Percentiles rank a stretch among this genome's conserved stretches.
These are phyloP conservation scores for Rhodofomes roseus DNA, from an alignment of 1,284 basidiomycete genomes.

Conservation along the genomic window DNA sequence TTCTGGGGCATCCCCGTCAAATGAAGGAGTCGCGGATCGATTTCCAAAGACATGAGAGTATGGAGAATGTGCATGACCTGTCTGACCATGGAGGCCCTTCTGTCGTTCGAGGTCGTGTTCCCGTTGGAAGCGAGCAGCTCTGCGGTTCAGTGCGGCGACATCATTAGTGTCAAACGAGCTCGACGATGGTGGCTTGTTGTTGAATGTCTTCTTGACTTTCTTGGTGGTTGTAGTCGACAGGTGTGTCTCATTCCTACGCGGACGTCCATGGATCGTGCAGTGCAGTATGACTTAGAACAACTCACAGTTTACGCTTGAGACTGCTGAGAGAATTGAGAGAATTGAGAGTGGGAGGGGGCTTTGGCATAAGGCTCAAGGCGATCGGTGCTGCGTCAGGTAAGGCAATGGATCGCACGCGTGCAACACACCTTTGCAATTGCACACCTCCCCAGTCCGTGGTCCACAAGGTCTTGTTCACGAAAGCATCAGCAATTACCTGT, in stretches of 20 bases:
- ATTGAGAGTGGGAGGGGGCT: constrained; percentile 44
- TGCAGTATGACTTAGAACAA: background rate
- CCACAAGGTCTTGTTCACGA: constrained; percentile 76
- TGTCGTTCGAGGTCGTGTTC: constrained; percentile 79
- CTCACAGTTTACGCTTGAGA: constrained; percentile 70
- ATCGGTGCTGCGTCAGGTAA: constrained; percentile 20
- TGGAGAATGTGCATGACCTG: constrained; percentile 34
- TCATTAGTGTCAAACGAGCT: constrained; percentile 55
- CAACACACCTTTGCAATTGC: constrained; percentile 71
- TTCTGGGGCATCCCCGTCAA: constrained; percentile 60
- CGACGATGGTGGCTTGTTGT: constrained; percentile 11
- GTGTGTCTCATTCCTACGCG: constrained; percentile 15
- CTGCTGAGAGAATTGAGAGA: constrained; percentile 39
- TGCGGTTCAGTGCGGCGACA: constrained; percentile 59
- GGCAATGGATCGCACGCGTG: constrained; percentile 1
- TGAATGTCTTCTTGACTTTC: constrained; percentile 62
- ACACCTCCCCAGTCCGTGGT: constrained; percentile 84
- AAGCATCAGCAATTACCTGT: constrained; percentile 84
- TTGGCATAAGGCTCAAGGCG: constrained; percentile 56
- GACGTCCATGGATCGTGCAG: background rate
- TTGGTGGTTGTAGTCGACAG: constrained; percentile 44
- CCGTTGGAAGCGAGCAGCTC: constrained; percentile 75
- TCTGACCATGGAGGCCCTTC: constrained; percentile 39
- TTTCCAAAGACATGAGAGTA: constrained; percentile 50
- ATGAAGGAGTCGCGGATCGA: constrained; percentile 44